Base-by-base conservation (phyloP, 2,329 filamentous ascomycete species). In the Metarhizium anisopliae region DNA sequence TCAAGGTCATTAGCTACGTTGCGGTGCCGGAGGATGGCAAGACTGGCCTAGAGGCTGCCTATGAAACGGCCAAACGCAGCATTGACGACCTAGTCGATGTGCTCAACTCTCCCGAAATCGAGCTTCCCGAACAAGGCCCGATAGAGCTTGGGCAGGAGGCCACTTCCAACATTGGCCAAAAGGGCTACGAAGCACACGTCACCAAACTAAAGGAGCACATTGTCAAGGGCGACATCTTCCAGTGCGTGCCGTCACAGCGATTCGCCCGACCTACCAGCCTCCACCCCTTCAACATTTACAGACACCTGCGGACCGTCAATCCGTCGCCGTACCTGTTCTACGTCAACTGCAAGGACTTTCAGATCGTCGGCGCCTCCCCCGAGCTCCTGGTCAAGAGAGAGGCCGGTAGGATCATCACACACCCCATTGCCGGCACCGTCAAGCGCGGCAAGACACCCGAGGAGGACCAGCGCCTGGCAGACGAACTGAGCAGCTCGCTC, bases 291-390 rank as follows among this genome's bases (percentile, higher is more conserved):
- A 99, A 97, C 77, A 89, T 99, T 65, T 99, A 97, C 78, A 85
- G 93, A 55, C 90, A 96, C 69, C 81, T 99, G 42, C 89, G 94
- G 59, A 96, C 90, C n/a, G 89, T 97, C 66, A 99, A 99, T 69
- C 94, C 94, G 0, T 96, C 91, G 8, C 94, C 94, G 0, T 99
- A 99, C 72, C 84, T 99, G 40, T 99, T 99, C 78, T 99, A 92
- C 74, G 83, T 99, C 59, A 85, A 94, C 70, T 97, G 93, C 74
- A 81, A 82, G 58, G 87, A 90, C 66, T 97, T 99, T 74, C 89
- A 96, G 69, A 92, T 99, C 62, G 87, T 99, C 13, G 94, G 94
- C 57, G 94, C 94, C 43, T 95, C 90, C 56, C 94, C 94, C 1
- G 94, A 99, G 74, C 82, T 97, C 59, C 83, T 99, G 50, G 93